Percentiles rank a stretch among this genome's conserved stretches.
Evolutionary conservation across 345 rosid species (phyloP).

Genomic region (Iberis pinnata): DNA sequence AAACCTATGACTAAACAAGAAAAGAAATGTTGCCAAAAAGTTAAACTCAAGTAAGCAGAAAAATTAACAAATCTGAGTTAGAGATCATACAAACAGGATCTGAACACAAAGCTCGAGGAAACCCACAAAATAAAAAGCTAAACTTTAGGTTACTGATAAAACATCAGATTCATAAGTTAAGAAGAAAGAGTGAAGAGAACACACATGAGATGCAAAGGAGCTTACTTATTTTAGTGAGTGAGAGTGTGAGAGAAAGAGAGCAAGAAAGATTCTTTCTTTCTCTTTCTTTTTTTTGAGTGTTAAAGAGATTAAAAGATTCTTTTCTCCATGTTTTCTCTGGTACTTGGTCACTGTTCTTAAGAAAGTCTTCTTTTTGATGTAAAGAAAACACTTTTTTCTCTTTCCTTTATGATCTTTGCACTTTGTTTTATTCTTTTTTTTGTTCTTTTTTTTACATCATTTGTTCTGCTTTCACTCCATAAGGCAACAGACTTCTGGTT

Average conservation of each 20-base stretch:
- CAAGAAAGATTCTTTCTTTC: no score
- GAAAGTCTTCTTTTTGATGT: not conserved
- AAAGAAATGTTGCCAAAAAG: not conserved
- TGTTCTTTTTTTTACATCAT: not conserved
- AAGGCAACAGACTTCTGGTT: not conserved
- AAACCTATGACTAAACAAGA: not conserved
- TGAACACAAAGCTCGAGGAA: constrained; percentile 19
- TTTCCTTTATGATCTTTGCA: constrained; percentile 1
- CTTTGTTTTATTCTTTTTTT: constrained; percentile 10
- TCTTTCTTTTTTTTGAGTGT: no score
- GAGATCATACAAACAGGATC: constrained; percentile 13
- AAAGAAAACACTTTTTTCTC: not conserved
- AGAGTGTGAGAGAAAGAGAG: constrained; percentile 15
- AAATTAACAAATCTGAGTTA: no score
- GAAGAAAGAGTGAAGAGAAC: not conserved
- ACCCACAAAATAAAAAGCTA: not conserved
- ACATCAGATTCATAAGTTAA: constrained; percentile 15
- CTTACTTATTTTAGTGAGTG: constrained; percentile 28
- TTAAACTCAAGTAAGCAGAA: no score
- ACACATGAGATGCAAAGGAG: constrained; percentile 11
- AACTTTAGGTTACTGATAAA: constrained; percentile 12
- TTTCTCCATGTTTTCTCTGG: constrained; percentile 16
- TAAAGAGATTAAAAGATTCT: constrained; percentile 20
- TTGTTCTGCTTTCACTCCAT: constrained; percentile 12
- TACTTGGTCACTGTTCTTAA: constrained; percentile 19